Evolutionary conservation across 73 alveolate species (phyloP).

Genomic region (Stentor coeruleus): DNA sequence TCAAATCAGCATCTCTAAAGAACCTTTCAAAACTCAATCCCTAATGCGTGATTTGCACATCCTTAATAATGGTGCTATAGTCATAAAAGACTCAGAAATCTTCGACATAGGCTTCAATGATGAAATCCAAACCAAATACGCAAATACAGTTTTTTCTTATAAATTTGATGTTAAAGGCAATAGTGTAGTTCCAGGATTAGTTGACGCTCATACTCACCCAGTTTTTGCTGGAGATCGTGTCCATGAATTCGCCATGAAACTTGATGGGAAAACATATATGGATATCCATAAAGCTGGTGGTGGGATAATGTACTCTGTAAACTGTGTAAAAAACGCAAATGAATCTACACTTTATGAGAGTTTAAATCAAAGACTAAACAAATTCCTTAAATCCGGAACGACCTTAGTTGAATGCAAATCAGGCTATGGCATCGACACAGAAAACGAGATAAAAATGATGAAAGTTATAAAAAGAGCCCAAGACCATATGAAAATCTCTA

Average conservation of each 20-base stretch:
- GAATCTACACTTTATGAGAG: conserved; percentile 30
- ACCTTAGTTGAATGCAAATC: conserved; percentile 48
- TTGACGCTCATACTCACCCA: conserved; percentile 59
- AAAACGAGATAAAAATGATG: conserved; percentile 40
- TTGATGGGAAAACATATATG: conserved; percentile 39
- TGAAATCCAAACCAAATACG: background rate
- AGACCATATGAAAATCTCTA: conserved; percentile 28
- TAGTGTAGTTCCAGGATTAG: conserved; percentile 46
- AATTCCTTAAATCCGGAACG: conserved; percentile 40
- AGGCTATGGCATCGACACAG: conserved; percentile 54
- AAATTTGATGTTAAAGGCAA: conserved; percentile 23
- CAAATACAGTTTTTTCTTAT: background rate
- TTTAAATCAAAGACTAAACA: conserved; percentile 27
- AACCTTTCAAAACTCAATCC: background rate
- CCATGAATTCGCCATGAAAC: conserved; percentile 51
- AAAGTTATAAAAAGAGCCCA: conserved; percentile 37
- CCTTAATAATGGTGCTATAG: background rate
- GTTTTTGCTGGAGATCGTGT: conserved; percentile 56
- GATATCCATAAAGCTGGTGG: conserved; percentile 59
- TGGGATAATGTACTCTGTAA: conserved; percentile 36
- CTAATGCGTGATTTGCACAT: background rate
- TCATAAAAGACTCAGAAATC: background rate
- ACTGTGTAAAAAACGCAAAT: conserved; percentile 34
- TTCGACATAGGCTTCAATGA: background rate
- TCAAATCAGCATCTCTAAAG: background rate